Evolutionary conservation across 441 rosid species (phyloP).

Genomic region (Pelargonium myrrhifolium): DNA sequence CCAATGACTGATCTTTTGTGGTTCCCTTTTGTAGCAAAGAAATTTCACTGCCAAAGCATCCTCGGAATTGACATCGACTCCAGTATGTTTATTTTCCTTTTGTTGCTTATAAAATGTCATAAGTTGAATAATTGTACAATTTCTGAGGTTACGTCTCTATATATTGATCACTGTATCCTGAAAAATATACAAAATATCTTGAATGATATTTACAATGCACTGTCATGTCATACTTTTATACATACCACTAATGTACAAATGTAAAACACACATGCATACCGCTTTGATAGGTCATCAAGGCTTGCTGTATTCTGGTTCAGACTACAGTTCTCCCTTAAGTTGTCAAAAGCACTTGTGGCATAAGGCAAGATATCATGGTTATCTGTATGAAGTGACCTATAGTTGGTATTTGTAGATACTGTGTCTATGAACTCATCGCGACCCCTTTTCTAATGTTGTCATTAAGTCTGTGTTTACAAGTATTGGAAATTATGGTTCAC

Average conservation of each 20-base stretch:
- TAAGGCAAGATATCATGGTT: not conserved
- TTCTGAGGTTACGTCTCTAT: not conserved
- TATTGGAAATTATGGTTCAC: not conserved
- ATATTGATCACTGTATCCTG: not conserved
- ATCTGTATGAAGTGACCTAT: not conserved
- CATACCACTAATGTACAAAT: no score
- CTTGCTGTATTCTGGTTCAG: no score
- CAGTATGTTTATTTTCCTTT: constrained; percentile 37
- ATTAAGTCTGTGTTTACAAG: not conserved
- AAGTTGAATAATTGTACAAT: not conserved
- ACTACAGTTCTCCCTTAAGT: no score
- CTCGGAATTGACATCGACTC: constrained; percentile 84
- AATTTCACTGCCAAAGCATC: constrained; percentile 61
- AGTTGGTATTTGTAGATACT: not conserved
- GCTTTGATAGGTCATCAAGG: no score
- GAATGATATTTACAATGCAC: no score
- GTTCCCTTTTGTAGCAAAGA: constrained; percentile 48
- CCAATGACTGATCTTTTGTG: constrained; percentile 11
- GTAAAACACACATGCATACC: no score
- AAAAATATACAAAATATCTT: no score
- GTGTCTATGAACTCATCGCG: not conserved
- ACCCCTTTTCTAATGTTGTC: not conserved
- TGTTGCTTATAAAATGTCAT: not conserved
- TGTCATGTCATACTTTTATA: no score
- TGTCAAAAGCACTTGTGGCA: no score